Evolutionary conservation across 139 green algal species (phyloP), one percentile per base, ranked within the genome.

Genomic region (Chlorella sp.): DNA sequence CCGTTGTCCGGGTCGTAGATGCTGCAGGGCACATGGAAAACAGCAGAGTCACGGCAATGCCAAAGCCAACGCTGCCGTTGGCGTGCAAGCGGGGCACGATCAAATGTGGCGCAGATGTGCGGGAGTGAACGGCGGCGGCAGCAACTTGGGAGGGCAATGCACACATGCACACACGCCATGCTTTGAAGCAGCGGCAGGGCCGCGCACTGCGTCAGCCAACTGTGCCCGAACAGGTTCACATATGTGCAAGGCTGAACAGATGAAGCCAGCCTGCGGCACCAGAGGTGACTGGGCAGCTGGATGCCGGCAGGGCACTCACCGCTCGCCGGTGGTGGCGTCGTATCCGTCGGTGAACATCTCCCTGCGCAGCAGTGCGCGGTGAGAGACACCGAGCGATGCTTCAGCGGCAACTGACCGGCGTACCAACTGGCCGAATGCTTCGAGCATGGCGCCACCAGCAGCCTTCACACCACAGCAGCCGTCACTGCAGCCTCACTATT

Each of bases 301-400:
- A n/a, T n/a, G n/a, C n/a, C 30, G 9, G 43, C 44, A 60, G 73
- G 26, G 9, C 16, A 1, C 79, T 84, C 79, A 84, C 79, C 81
- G 80, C 56, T 87, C 77, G 16, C 86, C 86, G 14, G 72, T 28
- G 4, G 58, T n/a, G n/a, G 84, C 13, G 14, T 60, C 69, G 56
- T 90, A 90, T 1, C 86, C 86, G 41, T 90, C 86, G 26, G 43
- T 60, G 73, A 90, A 90, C 62, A 87, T 62, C 28, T 70, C 75
- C 86, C 81, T 74, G 81, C 77, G 36, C 41, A 5, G 38, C 40
- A 16, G 20, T 36, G 54, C 1, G 8, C 19, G 64, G 9, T n/a
- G 43, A n/a, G 19, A 24, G 32, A 22, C 24, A 36, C 6, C 8
- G 46, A 41, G 51, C 4, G 20, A 48, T 80, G 73, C 56, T 4